Evolutionary conservation across 768 basidiomycete species (phyloP).

Genomic region (Macrocybe gigantea): DNA sequence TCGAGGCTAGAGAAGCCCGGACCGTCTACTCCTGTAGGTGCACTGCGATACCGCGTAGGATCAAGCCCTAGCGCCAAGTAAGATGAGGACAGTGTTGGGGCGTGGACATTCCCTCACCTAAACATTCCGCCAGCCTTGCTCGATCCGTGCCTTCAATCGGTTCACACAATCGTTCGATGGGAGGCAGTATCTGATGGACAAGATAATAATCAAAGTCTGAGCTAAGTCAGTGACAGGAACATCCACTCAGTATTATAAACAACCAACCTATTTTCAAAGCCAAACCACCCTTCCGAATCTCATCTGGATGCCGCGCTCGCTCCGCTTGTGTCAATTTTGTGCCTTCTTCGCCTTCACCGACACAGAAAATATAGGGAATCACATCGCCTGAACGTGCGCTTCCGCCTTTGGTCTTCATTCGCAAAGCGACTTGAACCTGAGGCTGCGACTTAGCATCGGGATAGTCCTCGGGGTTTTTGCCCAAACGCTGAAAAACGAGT

Average conservation of each 20-base stretch:
- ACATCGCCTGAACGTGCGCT: conserved; percentile 86
- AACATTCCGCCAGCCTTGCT: conserved; percentile 87
- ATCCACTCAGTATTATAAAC: neutral
- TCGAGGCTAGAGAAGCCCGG: conserved; percentile 74
- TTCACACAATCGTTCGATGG: conserved; percentile 92
- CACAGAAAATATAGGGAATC: conserved; percentile 92
- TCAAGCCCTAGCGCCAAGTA: conserved; percentile 40
- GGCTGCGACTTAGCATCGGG: conserved; percentile 94
- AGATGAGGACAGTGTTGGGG: neutral
- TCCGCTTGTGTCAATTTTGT: conserved; percentile 82
- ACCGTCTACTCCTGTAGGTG: conserved; percentile 44
- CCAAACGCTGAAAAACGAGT: conserved; percentile 59
- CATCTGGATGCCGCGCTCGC: conserved; percentile 90
- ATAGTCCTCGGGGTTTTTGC: conserved; percentile 96
- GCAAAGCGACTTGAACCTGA: conserved; percentile 92
- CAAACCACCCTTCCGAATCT: conserved; percentile 63
- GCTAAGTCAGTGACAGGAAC: conserved; percentile 4
- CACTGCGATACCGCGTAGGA: conserved; percentile 48
- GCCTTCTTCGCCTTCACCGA: conserved; percentile 64
- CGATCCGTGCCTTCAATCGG: conserved; percentile 95
- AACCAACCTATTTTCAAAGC: conserved; percentile 68
- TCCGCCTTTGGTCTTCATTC: conserved; percentile 80
- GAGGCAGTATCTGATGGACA: conserved; percentile 87
- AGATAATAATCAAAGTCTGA: conserved; percentile 91
- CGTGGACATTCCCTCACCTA: conserved; percentile 46